phyloP scores from a whole-genome alignment of 805 yeast genomes.

The Yarrowia sp. region DNA sequence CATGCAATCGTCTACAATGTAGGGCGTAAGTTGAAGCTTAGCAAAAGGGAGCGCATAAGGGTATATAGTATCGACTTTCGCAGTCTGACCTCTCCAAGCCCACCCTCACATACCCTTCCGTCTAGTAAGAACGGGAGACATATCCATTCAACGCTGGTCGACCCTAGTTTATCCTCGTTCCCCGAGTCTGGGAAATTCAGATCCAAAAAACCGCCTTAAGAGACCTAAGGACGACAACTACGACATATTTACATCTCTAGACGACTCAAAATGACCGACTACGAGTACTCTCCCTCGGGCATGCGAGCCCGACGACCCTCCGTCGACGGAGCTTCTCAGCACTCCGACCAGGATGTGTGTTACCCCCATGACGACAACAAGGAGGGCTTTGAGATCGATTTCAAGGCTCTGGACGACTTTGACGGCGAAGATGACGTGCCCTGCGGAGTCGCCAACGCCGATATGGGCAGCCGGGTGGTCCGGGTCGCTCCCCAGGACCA shows the following conservation, averaged over 20 bases:
- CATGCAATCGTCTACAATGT: slow-evolving; percentile 21
- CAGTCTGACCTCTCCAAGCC: slow-evolving; percentile 25
- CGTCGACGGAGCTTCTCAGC: slow-evolving; percentile 31
- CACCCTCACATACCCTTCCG: slow-evolving; percentile 35
- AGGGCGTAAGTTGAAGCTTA: slow-evolving; percentile 18
- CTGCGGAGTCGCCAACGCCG: neutral
- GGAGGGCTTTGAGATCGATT: slow-evolving; percentile 36
- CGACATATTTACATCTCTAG: too few relatives aligned
- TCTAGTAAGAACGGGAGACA: slow-evolving; percentile 39
- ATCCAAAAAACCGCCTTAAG: slow-evolving; percentile 37
- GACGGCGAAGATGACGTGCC: slow-evolving; percentile 19
- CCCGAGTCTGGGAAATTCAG: slow-evolving; percentile 38
- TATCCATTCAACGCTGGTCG: slow-evolving; percentile 38
- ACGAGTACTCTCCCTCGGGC: slow-evolving; percentile 22
- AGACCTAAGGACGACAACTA: neutral
- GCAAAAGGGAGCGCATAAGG: neutral
- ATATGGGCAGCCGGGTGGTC: neutral
- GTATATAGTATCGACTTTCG: slow-evolving; percentile 29
- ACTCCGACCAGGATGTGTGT: slow-evolving; percentile 38
- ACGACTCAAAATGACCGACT: slow-evolving; percentile 8
- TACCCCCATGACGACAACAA: slow-evolving; percentile 40
- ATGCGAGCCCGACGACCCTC: slow-evolving; percentile 38
- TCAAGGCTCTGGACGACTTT: slow-evolving; percentile 15
- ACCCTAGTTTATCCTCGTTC: slow-evolving; percentile 37
- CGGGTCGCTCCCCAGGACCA: slow-evolving; percentile 65